Evolutionary conservation across 2,329 filamentous ascomycete species (phyloP).

Genomic region (Bipolaris sorokiniana): DNA sequence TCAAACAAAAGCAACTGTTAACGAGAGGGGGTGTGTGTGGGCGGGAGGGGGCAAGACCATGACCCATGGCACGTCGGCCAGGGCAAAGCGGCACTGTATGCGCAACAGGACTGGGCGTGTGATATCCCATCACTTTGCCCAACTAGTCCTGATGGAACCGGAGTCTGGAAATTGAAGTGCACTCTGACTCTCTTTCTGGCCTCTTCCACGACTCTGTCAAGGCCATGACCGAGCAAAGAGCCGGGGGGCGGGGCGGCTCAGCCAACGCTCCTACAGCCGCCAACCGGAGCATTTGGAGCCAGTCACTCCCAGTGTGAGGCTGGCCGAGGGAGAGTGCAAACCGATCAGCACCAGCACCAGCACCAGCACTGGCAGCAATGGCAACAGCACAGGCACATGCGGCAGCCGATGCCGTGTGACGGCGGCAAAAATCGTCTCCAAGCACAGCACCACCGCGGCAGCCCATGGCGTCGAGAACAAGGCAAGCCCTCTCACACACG

Average conservation of each 20-base stretch:
- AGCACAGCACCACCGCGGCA: slow-evolving; percentile 23
- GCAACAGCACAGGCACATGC: neutral
- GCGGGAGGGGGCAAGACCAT: slow-evolving; percentile 1
- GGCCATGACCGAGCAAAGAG: slow-evolving; percentile 8
- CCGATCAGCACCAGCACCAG: too few relatives aligned
- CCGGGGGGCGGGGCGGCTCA: neutral
- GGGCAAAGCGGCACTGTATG: slow-evolving; percentile 23
- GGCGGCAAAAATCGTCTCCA: slow-evolving; percentile 27
- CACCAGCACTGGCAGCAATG: neutral
- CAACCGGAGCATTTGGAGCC: slow-evolving; percentile 30
- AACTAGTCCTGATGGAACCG: slow-evolving; percentile 26
- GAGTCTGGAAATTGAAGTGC: slow-evolving; percentile 15
- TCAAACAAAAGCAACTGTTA: slow-evolving; percentile 44
- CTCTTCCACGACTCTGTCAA: slow-evolving; percentile 6
- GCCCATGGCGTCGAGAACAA: slow-evolving; percentile 26
- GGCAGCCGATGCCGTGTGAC: slow-evolving; percentile 26
- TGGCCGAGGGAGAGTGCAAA: neutral
- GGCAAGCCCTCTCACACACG: slow-evolving; percentile 16
- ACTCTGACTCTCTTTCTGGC: slow-evolving; percentile 5
- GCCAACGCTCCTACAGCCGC: slow-evolving; percentile 5
- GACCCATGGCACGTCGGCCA: slow-evolving; percentile 30
- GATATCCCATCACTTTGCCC: slow-evolving; percentile 15
- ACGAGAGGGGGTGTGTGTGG: slow-evolving; percentile 13
- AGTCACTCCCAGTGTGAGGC: slow-evolving; percentile 19
- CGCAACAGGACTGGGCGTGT: slow-evolving; percentile 18